Conservation (phyloP, 352 stramenopile genomes). For the Phytophthora hybrid region DNA sequence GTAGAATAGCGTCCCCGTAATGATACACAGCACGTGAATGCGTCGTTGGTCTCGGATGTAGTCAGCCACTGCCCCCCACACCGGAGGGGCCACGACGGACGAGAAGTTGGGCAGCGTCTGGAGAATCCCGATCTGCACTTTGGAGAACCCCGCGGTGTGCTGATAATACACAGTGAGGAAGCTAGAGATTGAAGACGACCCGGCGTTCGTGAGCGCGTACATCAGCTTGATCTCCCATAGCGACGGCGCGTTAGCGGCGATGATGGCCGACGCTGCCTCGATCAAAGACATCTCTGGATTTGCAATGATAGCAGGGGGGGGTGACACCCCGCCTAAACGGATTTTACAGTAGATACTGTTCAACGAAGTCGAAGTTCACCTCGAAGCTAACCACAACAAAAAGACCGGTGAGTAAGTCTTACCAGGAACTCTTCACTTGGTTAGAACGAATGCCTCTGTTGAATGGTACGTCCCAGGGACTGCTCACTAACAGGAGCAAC, state of each 20-base stretch:
- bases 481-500: too few relatives aligned
- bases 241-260: neutral
- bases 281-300: constrained; percentile 5
- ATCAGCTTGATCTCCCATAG: constrained; percentile 65
- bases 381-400: too few relatives aligned
- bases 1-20: constrained; percentile 57
- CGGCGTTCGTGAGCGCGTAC: constrained; percentile 63
- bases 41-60: constrained; percentile 56
- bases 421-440: too few relatives aligned
- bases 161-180: constrained; percentile 77
- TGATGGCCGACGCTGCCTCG: neutral
- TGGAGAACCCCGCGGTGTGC: constrained; percentile 61
- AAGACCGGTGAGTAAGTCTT: too few relatives aligned
- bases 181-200: constrained; percentile 62
- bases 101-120: constrained; percentile 66
- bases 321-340: constrained; percentile 8
- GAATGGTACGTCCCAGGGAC: too few relatives aligned
- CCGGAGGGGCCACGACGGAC: constrained; percentile 60
- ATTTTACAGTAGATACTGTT: too few relatives aligned
- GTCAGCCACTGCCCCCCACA: constrained; percentile 74
- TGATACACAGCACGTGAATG: constrained; percentile 67
- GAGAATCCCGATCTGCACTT: constrained; percentile 77
- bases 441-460: too few relatives aligned
- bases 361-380: too few relatives aligned
- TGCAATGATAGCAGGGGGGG: constrained; percentile 1